These are phyloP conservation scores for Botryotinia narcissicola DNA, from an alignment of 2,329 filamentous ascomycete genomes.

Conservation along the genomic window DNA sequence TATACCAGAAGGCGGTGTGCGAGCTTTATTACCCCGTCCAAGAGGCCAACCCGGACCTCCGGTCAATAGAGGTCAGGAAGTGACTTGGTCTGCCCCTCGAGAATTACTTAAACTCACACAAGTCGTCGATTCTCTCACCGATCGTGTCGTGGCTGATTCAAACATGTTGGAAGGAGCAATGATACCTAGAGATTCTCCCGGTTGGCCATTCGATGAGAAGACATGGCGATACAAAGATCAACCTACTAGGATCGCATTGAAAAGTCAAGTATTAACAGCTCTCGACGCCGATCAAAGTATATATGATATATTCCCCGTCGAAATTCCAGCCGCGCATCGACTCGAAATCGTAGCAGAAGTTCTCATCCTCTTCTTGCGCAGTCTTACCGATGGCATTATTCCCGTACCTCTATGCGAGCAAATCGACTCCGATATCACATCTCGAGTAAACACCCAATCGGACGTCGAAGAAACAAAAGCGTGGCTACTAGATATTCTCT, in stretches of 20 bases:
- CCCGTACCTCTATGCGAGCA: conserved; percentile 67
- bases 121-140: conserved; percentile 60
- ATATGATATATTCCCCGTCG: conserved; percentile 57
- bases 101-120: conserved; percentile 90
- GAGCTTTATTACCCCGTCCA: conserved; percentile 44
- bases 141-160: conserved; percentile 58
- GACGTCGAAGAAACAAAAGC: conserved; percentile 55
- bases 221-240: conserved; percentile 40
- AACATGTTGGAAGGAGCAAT: conserved; percentile 57
- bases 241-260: conserved; percentile 35
- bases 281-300: conserved; percentile 70
- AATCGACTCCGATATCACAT: conserved; percentile 56
- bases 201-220: conserved; percentile 56
- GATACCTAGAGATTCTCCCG: conserved; percentile 51
- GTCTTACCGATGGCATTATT: conserved; percentile 77
- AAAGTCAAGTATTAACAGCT: conserved; percentile 54
- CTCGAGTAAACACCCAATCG: conserved; percentile 45
- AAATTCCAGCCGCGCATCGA: conserved; percentile 63
- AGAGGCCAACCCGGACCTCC: conserved; percentile 12
- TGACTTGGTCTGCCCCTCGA: conserved; percentile 77
- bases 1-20: conserved; percentile 79
- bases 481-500: conserved; percentile 70
- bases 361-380: conserved; percentile 70
- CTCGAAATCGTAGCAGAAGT: conserved; percentile 72
- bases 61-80: conserved; percentile 48